phyloP scores from a whole-genome alignment of 1,284 basidiomycete species.

The Sanghuangporus weigelae region DNA sequence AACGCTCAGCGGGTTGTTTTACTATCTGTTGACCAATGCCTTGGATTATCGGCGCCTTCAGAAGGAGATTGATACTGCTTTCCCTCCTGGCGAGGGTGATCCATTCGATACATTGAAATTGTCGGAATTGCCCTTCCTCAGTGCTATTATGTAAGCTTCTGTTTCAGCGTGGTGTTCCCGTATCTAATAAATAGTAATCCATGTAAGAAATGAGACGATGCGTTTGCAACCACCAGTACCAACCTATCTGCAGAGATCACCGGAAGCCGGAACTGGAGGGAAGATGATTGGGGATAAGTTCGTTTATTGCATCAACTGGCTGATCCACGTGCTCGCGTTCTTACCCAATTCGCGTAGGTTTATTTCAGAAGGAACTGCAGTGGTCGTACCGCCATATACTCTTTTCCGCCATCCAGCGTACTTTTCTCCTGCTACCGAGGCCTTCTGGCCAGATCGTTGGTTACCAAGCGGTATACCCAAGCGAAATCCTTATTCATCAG shows the following conservation, averaged over 20 bases:
- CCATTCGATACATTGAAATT: slow-evolving; percentile 19
- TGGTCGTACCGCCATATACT: slow-evolving; percentile 42
- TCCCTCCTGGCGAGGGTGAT: slow-evolving; percentile 19
- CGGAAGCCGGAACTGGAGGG: slow-evolving; percentile 13
- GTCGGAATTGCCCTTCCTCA: slow-evolving; percentile 28
- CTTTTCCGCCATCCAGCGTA: slow-evolving; percentile 38
- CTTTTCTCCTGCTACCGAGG: slow-evolving; percentile 34
- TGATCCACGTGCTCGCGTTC: neutral
- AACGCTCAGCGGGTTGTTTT: slow-evolving; percentile 27
- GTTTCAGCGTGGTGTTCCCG: neutral
- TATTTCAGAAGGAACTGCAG: slow-evolving; percentile 44
- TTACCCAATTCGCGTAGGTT: slow-evolving; percentile 29
- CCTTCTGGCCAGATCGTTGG: slow-evolving; percentile 41
- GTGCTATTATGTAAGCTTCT: slow-evolving; percentile 28
- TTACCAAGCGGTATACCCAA: slow-evolving; percentile 18
- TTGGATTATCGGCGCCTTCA: slow-evolving; percentile 23
- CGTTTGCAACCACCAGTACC: slow-evolving; percentile 12
- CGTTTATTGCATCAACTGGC: neutral
- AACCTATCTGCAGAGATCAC: slow-evolving; percentile 11
- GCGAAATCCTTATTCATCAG: neutral
- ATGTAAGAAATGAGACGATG: slow-evolving; percentile 11
- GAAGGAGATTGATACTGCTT: slow-evolving; percentile 26
- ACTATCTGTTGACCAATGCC: slow-evolving; percentile 31
- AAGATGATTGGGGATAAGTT: slow-evolving; percentile 14
- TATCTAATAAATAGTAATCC: neutral